phyloP scores from a whole-genome alignment of 2,329 filamentous ascomycete species.

The Alternaria sp. region DNA sequence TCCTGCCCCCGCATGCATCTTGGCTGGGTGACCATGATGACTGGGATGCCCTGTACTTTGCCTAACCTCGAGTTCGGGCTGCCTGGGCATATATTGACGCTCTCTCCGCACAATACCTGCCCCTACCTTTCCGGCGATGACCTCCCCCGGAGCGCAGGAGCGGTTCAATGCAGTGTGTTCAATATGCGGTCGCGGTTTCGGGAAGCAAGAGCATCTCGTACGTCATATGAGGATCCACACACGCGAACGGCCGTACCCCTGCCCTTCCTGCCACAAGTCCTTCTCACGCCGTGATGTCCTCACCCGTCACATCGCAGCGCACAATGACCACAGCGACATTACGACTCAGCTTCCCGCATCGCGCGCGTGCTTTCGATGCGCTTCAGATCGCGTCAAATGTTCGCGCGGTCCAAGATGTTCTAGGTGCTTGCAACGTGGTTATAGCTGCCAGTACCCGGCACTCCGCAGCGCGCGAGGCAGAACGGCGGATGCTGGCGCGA shows the following conservation, averaged over 20 bases:
- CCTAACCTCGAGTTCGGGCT: background rate
- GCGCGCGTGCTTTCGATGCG: conserved; percentile 36
- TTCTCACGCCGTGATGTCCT: conserved; percentile 11
- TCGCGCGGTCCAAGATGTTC: conserved; percentile 33
- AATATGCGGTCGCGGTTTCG: conserved; percentile 11
- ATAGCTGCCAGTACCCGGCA: conserved; percentile 31
- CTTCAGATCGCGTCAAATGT: conserved; percentile 35
- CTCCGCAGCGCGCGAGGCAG: background rate
- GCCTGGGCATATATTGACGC: background rate
- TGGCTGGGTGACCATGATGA: background rate
- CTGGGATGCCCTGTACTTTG: background rate
- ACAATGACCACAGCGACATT: conserved; percentile 2
- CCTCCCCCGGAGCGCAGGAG: background rate
- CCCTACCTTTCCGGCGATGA: background rate
- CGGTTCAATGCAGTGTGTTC: background rate
- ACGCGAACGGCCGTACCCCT: conserved; percentile 16
- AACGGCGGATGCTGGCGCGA: background rate
- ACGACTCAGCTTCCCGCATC: background rate
- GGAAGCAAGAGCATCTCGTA: conserved; percentile 16
- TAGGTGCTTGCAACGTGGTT: conserved; percentile 26
- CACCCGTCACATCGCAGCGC: conserved; percentile 13
- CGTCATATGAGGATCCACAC: conserved; percentile 21
- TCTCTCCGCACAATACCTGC: background rate
- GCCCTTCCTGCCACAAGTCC: conserved; percentile 13
- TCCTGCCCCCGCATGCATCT: background rate